A percentile compares a stretch with the other conserved stretches of the same genome.
phyloP scores from a whole-genome alignment of 352 stramenopile species.

The Pythium guiyangense region DNA sequence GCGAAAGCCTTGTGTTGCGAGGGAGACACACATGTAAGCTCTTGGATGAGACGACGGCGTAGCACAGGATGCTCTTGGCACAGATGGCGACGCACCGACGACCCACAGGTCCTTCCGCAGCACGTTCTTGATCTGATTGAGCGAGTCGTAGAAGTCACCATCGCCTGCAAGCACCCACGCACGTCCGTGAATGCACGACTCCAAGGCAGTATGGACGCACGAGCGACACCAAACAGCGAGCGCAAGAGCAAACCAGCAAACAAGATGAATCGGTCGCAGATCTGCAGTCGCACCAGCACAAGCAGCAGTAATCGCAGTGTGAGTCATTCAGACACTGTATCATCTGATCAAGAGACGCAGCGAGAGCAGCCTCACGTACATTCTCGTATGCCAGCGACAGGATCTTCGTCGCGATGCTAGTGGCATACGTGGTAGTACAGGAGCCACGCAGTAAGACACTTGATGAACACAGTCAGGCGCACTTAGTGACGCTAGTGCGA shows the following conservation, averaged over 20 bases:
- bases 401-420: constrained; percentile 84
- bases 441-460: not conserved
- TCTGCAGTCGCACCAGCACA: constrained; percentile 23
- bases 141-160: constrained; percentile 83
- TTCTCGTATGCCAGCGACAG: constrained; percentile 83
- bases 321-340: constrained; percentile 2
- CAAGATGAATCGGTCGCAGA: constrained; percentile 80
- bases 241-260: constrained; percentile 46
- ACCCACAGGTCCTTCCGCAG: constrained; percentile 85
- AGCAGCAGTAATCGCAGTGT: not conserved
- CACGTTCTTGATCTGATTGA: constrained; percentile 78
- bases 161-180: constrained; percentile 35
- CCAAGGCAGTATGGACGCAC: not conserved
- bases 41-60: not conserved
- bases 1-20: constrained; percentile 44
- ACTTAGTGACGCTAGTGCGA: not conserved
- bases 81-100: constrained; percentile 38
- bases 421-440: not conserved
- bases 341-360: not conserved
- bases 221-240: not conserved
- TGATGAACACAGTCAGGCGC: not conserved
- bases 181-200: constrained; percentile 6
- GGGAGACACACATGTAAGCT: not conserved
- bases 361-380: constrained; percentile 23
- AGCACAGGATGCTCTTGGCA: not conserved